Evolutionary conservation across 129 eudicot genomes (phyloP).

Genomic region (Flaveria sonorensis): DNA sequence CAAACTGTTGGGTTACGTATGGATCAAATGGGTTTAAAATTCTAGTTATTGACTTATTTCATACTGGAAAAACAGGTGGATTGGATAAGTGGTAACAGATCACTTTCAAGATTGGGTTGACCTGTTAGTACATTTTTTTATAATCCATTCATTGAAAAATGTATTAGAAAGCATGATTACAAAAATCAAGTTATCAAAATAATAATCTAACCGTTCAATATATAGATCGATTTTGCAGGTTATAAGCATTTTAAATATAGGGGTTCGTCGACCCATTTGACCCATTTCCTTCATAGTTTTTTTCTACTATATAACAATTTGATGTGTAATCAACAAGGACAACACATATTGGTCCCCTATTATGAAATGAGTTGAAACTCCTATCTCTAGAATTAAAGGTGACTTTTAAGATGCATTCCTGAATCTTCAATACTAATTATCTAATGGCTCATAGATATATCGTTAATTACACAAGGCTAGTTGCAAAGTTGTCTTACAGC

Average conservation of each 20-base stretch:
- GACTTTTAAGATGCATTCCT: neutral
- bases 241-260: neutral
- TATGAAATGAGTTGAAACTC: neutral
- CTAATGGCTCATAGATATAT: neutral
- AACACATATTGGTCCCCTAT: neutral
- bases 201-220: neutral
- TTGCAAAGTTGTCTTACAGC: slow-evolving; percentile 1
- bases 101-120: neutral
- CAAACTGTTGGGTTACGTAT: neutral
- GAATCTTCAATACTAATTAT: neutral
- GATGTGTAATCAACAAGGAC: neutral
- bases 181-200: neutral
- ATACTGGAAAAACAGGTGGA: neutral
- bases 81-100: neutral
- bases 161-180: neutral
- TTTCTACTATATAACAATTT: neutral
- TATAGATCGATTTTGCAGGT: neutral
- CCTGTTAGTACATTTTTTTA: neutral
- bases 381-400: neutral
- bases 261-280: neutral
- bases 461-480: neutral
- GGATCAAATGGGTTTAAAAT: neutral
- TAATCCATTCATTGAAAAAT: neutral
- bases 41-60: neutral
- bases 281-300: neutral